Base-by-base conservation (phyloP, 1,284 basidiomycete genomes). In the Ceratobasidium theobromae region DNA sequence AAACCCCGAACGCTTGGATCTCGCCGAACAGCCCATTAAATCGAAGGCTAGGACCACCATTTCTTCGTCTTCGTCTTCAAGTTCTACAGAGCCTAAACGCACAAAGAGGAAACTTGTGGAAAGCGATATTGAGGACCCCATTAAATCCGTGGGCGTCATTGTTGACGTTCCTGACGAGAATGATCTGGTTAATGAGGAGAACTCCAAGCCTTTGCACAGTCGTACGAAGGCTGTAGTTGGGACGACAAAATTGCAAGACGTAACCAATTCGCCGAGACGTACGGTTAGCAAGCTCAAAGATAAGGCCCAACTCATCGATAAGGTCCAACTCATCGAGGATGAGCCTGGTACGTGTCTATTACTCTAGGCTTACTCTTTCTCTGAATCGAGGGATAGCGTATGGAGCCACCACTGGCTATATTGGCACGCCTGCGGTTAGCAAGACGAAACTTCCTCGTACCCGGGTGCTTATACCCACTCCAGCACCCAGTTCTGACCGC, bases 191-290 rank as follows among this genome's bases (percentile, higher is more conserved):
- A 43, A 35, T 45, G 48, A 41, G 65, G 66, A 32, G 48, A 30
- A 8, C 16, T 21, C 33, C 35, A 62, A 48, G 54, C 35, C 38
- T 14, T 65, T 46, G 41, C 51, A 25, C 27, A 40, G 23, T 30
- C 65, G 32, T 32, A 14, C 53, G 21, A 60, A 45, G n/a, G 45
- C 23, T 18, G 27, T 55, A 6, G 43, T 25, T 25, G 43, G 14
- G 12, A 33, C 30, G 33, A 30, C 23, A 5, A 60, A 58, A 23
- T 52, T 67, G 16, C 48, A 33, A n/a, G 68, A 69, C 35, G 68
- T 69, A 9, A 69, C 68, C 23, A 69, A 69, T 32, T 69, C 68
- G 14, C 68, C 68, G n/a, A 51, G 49, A 30, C 41, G 48, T n/a
- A 52, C 45, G 11, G 35, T 32, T 14, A 25, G 18, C 12, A 58